These are phyloP conservation scores for Stachybotrys chlorohalonatus DNA, from an alignment of 2,329 filamentous ascomycete genomes.

Conservation along the genomic window DNA sequence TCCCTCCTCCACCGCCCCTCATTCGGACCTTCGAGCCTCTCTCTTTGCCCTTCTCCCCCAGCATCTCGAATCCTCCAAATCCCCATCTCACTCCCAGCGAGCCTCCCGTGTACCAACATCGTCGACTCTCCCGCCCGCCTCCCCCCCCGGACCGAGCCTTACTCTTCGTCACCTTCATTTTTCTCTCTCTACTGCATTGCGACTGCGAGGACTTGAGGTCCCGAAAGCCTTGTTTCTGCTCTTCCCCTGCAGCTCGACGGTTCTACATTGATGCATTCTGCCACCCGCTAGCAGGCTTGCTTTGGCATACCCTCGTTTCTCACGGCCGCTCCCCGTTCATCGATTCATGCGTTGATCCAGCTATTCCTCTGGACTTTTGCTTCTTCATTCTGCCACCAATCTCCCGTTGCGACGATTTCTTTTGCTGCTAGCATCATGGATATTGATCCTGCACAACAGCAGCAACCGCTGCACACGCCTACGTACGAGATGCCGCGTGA, in stretches of 20 bases:
- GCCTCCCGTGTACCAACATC: not conserved
- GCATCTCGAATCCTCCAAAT: not conserved
- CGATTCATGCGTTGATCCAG: not conserved
- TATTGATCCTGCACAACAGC: conserved; percentile 12
- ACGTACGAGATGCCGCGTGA: conserved; percentile 30
- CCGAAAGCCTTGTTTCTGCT: not conserved
- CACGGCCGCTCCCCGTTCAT: not conserved
- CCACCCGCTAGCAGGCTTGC: not conserved
- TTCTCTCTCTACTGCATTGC: not conserved
- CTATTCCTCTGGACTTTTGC: not conserved
- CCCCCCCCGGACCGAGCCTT: not conserved
- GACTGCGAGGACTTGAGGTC: not conserved
- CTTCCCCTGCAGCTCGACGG: not conserved
- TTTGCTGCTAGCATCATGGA: conserved; percentile 31
- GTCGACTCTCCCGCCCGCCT: not conserved
- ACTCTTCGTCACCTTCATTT: not conserved
- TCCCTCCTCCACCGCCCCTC: not conserved
- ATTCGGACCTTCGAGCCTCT: not conserved
- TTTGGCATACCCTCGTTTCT: not conserved
- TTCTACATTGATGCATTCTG: not conserved
- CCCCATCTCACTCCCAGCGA: not conserved
- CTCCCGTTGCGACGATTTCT: not conserved
- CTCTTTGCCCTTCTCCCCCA: not conserved
- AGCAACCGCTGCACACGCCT: conserved; percentile 4
- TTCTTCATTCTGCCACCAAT: no score